Conservation (phyloP, 495 filamentous ascomycete genomes). For the Cercophora scortea region DNA sequence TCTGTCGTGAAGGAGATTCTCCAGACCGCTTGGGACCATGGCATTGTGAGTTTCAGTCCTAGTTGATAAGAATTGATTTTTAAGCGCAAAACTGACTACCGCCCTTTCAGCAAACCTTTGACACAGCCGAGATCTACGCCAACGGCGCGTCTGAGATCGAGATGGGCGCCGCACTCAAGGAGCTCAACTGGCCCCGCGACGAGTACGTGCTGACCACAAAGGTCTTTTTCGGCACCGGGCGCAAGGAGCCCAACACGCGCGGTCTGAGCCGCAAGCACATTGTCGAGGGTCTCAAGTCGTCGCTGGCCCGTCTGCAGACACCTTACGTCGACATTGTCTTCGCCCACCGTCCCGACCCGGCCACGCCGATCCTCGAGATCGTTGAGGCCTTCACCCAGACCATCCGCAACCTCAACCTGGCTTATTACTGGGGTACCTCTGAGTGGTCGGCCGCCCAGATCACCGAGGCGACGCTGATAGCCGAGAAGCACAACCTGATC, state of each 20-base stretch:
- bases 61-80: too few relatives aligned
- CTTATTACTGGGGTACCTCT: constrained; percentile 87
- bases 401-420: constrained; percentile 63
- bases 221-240: constrained; percentile 38
- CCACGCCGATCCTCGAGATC: constrained; percentile 80
- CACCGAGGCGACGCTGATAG: constrained; percentile 63
- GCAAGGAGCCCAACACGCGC: constrained; percentile 51
- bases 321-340: constrained; percentile 77
- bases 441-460: constrained; percentile 84
- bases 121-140: constrained; percentile 56
- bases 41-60: constrained; percentile 26
- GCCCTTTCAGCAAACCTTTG: constrained; percentile 41
- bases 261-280: constrained; percentile 77
- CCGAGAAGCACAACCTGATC: constrained; percentile 67
- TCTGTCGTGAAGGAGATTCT: constrained; percentile 34
- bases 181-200: constrained; percentile 66
- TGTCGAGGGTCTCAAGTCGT: constrained; percentile 42
- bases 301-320: constrained; percentile 61
- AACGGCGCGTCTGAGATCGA: constrained; percentile 64
- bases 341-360: constrained; percentile 74
- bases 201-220: constrained; percentile 86
- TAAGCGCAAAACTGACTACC: background rate
- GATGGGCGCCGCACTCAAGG: constrained; percentile 63
- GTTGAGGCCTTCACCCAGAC: constrained; percentile 79
- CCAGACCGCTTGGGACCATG: constrained; percentile 45